Conservation (phyloP, 2,329 filamentous ascomycete species). For the Acarospora socialis region DNA sequence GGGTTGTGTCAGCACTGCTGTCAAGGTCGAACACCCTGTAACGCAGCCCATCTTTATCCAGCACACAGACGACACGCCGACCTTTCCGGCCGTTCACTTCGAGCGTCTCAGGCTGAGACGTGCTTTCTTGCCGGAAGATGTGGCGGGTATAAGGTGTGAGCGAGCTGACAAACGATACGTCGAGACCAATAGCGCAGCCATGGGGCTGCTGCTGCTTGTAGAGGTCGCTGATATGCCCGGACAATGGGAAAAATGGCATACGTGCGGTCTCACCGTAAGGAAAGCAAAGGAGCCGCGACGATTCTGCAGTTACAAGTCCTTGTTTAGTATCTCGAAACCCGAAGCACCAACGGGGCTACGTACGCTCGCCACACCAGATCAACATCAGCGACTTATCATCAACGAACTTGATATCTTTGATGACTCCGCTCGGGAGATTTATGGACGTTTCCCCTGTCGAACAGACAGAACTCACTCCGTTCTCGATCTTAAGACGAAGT, state of each 20-base stretch:
- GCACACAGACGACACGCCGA: slow-evolving; percentile 38
- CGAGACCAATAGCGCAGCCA: slow-evolving; percentile 5
- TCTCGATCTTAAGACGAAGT: slow-evolving; percentile 37
- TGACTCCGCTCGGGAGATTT: slow-evolving; percentile 21
- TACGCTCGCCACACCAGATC: slow-evolving; percentile 33
- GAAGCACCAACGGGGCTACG: slow-evolving; percentile 6
- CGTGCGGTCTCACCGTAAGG: slow-evolving; percentile 2
- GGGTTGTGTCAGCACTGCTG: slow-evolving; percentile 20
- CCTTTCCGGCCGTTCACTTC: slow-evolving; percentile 42
- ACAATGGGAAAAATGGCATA: too few relatives aligned
- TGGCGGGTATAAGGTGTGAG: slow-evolving; percentile 30
- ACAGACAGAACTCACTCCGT: slow-evolving; percentile 42
- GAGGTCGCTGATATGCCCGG: not conserved
- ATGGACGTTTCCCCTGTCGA: slow-evolving; percentile 20
- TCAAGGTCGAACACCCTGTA: slow-evolving; percentile 45
- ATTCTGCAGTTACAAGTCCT: not conserved
- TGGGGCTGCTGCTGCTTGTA: not conserved
- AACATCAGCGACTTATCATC: slow-evolving; percentile 47
- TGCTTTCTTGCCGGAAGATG: slow-evolving; percentile 28
- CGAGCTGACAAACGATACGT: slow-evolving; percentile 9
- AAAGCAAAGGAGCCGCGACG: slow-evolving; percentile 6
- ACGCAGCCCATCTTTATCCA: slow-evolving; percentile 38
- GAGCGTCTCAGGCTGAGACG: slow-evolving; percentile 35
- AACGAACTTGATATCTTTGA: slow-evolving; percentile 53
- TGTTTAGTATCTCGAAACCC: not conserved